Evolutionary conservation across 140 eudicot species (phyloP).

Genomic region (Stevia rebaudiana): DNA sequence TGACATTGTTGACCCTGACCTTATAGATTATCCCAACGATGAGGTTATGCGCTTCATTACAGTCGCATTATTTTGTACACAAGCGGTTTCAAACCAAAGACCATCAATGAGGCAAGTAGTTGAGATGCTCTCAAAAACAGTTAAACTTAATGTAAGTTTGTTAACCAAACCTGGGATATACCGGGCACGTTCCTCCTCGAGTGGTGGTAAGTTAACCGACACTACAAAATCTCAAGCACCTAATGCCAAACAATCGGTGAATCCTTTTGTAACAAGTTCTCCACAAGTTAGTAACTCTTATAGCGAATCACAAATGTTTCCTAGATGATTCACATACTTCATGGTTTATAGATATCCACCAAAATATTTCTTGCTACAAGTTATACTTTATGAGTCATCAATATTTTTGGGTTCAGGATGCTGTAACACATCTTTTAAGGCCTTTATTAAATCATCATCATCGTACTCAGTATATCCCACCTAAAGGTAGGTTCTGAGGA

Average conservation of each 20-base stretch:
- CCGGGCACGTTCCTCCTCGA: conserved; percentile 5
- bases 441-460: no score
- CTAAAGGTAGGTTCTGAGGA: no score
- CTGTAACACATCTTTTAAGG: no score
- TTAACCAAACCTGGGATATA: conserved; percentile 58
- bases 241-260: conserved; percentile 22
- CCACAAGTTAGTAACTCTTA: conserved; percentile 12
- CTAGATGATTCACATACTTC: conserved; percentile 33
- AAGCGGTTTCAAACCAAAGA: conserved; percentile 59
- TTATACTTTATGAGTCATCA: no score
- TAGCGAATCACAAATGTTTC: conserved; percentile 40
- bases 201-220: conserved; percentile 16
- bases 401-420: no score
- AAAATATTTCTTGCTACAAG: no score
- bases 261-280: conserved; percentile 31
- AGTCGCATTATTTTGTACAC: conserved; percentile 72
- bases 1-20: conserved; percentile 62
- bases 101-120: conserved; percentile 78
- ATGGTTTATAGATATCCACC: background rate
- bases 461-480: no score
- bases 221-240: conserved; percentile 16
- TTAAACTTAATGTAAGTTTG: conserved; percentile 47
- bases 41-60: conserved; percentile 49
- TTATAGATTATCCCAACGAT: conserved; percentile 47
- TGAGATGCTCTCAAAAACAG: conserved; percentile 61